phyloP scores from a whole-genome alignment of 2,329 filamentous ascomycete species.

The Exophiala viscosa region DNA sequence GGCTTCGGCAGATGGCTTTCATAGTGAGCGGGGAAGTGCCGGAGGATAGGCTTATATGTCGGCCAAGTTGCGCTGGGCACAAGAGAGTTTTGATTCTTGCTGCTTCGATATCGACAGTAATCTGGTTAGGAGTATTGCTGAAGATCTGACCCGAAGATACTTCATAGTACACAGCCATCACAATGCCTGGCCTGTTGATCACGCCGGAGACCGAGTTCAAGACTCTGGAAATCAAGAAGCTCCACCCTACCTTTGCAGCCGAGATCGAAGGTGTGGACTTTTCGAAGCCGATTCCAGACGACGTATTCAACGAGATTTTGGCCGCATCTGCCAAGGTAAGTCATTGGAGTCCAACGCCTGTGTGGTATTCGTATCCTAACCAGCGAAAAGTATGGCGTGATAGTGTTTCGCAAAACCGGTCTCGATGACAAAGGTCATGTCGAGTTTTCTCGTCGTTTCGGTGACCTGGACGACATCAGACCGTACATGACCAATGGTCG shows the following conservation, averaged over 20 bases:
- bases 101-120: no score
- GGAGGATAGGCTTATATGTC: background rate
- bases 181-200: slow-evolving; percentile 1
- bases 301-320: slow-evolving; percentile 35
- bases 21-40: slow-evolving; percentile 10
- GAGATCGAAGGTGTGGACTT: slow-evolving; percentile 40
- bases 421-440: slow-evolving; percentile 21
- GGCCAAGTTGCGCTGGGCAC: no score
- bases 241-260: slow-evolving; percentile 39
- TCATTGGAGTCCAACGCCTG: background rate
- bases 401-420: slow-evolving; percentile 21
- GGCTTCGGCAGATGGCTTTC: slow-evolving; percentile 21
- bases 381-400: slow-evolving; percentile 18
- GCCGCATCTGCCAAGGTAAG: slow-evolving; percentile 35
- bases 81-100: no score
- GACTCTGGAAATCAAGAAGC: slow-evolving; percentile 31
- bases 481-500: slow-evolving; percentile 48
- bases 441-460: slow-evolving; percentile 22
- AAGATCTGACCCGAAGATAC: background rate
- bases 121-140: no score
- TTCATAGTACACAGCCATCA: background rate
- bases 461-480: slow-evolving; percentile 40
- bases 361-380: background rate
- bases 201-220: slow-evolving; percentile 22
- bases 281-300: slow-evolving; percentile 31